Evolutionary conservation across 2,329 filamentous ascomycete genomes (phyloP), one percentile per base, ranked within the genome.

Genomic region (Verticillium alfalfae): DNA sequence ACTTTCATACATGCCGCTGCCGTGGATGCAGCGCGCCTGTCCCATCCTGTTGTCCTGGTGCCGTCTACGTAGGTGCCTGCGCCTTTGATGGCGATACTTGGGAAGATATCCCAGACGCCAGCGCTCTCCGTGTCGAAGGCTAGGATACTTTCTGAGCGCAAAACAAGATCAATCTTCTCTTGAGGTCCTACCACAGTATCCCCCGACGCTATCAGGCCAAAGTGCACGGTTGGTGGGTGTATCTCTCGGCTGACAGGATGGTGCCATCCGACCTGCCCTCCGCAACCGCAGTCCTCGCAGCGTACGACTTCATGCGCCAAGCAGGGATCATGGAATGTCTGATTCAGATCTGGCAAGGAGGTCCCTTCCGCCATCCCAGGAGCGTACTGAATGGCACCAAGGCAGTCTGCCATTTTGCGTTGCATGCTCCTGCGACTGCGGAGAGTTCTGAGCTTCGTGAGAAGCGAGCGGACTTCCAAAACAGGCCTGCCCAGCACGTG

Each of bases 111-210:
- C 69, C 68, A 75, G 0, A 69, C 56, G 0, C 74, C 75, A 1
- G 72, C 72, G 0, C 70, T 69, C 26, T 75, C 74, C 70, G 70
- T 76, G 62, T 75, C 75, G 49, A 75, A 75, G 0, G 65, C 72
- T 15, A 75, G 69, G 2, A 74, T 60, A 1, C 57, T 56, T 0
- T 68, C 60, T 34, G 62, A 15, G 10, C 61, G 41, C 6, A 75
- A 70, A 18, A 78, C 66, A 0, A 31, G 15, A 59, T 80, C 78
- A 13, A 78, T 71, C 16, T 72, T 64, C 13, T 66, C 56, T 1
- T 71, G 74, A 13, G 72, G 73, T 54, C 76, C 78, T 62, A 81
- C 75, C 1, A 81, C 74, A 1, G 67, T 69, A 57, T 80, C 72
- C 15, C 71, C 75, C 1, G 75, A 78, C 4, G 70, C 78, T 2